Base-by-base conservation (phyloP, 2,329 filamentous ascomycete species). In the Colletotrichum theobromicola region DNA sequence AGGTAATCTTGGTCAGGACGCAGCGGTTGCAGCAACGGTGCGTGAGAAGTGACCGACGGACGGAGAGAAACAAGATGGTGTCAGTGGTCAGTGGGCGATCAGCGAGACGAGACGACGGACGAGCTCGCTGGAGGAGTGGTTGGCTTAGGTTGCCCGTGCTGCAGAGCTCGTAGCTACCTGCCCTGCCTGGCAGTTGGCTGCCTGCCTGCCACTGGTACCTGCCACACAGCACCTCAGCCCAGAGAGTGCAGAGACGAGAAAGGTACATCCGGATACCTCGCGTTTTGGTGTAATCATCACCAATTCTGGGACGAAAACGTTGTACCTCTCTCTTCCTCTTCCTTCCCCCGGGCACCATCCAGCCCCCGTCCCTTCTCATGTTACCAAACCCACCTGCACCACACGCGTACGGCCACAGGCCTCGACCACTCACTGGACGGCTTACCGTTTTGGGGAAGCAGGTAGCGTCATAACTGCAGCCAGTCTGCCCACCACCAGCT, bases 381-480 rank as follows among this genome's bases (percentile, higher is more conserved):
- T 34, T 34, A 34, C 42, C 37, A 66, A 66, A 66, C 42, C 42
- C 63, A 66, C 68, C 32, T 46, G 57, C 55, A 58, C 62, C 55
- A 66, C 72, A 26, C 37, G 57, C 65, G 61, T 42, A 55, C 32
- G 28, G 28, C 53, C 15, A 28, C 34, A 24, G 8, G 55, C 53
- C 66, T 37, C 35, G 24, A 32, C 24, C 53, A 46, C 55, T 15
- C 32, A 58, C 64, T 67, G 50, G 50, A 28, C 68, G 34, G 68
- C 46, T 72, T 72, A 61, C 68, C 72, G 24, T 30, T 67, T 63
- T 69, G 53, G 72, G 68, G n/a, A 72, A 71, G 42, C 53, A 67
- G 24, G 69, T 74, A 74, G 72, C 68, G 72, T 74, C 72, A 74
- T 74, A 74, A 74, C 72, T 66, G 69, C 62, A 30, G 46, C 67